Conservation (phyloP, 2,329 filamentous ascomycete genomes). For the Colletotrichum scovillei region DNA sequence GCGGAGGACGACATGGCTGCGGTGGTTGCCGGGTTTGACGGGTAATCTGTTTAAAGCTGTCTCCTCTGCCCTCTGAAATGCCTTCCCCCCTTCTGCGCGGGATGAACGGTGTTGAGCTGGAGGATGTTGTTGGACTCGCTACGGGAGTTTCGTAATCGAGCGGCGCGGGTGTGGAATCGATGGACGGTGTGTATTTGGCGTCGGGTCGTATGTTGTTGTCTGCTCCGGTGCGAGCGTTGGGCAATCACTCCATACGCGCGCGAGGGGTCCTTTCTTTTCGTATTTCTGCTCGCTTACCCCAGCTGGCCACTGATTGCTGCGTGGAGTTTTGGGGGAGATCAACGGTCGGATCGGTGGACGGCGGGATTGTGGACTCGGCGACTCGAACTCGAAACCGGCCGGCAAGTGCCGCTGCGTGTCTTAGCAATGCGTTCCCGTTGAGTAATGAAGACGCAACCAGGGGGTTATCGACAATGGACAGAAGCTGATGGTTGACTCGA, state of each 20-base stretch:
- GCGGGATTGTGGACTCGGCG: slow-evolving; percentile 20
- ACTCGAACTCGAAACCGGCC: slow-evolving; percentile 32
- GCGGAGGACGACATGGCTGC: slow-evolving; percentile 65
- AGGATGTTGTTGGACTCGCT: slow-evolving; percentile 5
- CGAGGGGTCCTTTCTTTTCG: slow-evolving; percentile 9
- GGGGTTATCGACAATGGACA: not conserved
- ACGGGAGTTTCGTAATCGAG: not conserved
- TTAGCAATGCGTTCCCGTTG: slow-evolving; percentile 21
- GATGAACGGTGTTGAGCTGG: not conserved
- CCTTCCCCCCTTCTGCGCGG: slow-evolving; percentile 1
- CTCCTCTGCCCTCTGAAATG: not conserved
- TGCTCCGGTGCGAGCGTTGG: slow-evolving; percentile 27
- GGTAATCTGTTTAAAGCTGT: not conserved
- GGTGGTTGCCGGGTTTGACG: not conserved
- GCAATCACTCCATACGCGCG: slow-evolving; percentile 34
- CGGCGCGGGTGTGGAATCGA: slow-evolving; percentile 13
- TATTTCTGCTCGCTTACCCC: slow-evolving; percentile 14
- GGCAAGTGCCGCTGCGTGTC: slow-evolving; percentile 31
- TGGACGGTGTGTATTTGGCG: not conserved
- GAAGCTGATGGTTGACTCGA: not conserved
- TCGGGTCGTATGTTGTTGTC: not conserved
- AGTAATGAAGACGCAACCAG: not conserved
- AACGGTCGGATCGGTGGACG: slow-evolving; percentile 9
- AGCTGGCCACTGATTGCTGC: slow-evolving; percentile 1
- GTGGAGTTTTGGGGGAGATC: slow-evolving; percentile 3